These are phyloP conservation scores for Trichopus zeylanicus DNA, from an alignment of 116 monocot species.

Conservation along the genomic window DNA sequence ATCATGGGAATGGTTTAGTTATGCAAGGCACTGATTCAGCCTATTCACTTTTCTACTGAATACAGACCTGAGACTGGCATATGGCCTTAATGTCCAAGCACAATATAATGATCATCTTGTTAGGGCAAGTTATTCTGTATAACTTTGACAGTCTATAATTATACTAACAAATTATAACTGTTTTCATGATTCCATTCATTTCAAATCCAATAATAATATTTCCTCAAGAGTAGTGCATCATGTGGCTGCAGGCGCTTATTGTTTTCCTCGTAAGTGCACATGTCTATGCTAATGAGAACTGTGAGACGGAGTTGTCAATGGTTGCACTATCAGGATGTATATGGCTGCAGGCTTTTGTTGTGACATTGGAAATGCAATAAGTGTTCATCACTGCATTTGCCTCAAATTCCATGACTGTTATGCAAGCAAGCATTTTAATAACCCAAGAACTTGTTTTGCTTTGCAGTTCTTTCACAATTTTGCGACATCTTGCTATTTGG, in stretches of 20 bases:
- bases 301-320: constrained; percentile 95
- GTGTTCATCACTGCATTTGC: not conserved
- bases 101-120: too few species aligned
- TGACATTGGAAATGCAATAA: constrained; percentile 84
- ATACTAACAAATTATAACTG: too few species aligned
- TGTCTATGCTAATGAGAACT: constrained; percentile 88
- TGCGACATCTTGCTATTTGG: constrained; percentile 94
- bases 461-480: constrained; percentile 79
- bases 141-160: too few species aligned
- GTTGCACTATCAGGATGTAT: constrained; percentile 98
- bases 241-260: constrained; percentile 57
- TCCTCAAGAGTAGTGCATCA: too few species aligned
- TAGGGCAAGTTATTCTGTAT: too few species aligned
- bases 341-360: constrained; percentile 97
- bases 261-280: constrained; percentile 74
- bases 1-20: too few species aligned
- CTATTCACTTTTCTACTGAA: too few species aligned
- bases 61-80: too few species aligned
- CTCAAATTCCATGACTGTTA: not conserved
- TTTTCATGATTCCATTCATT: not conserved
- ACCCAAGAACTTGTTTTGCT: not conserved
- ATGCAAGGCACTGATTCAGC: too few species aligned
- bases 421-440: not conserved
- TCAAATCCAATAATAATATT: not conserved
- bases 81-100: too few species aligned